These are phyloP conservation scores for Bodo saltans DNA, from an alignment of 78 protist species.

Conservation along the genomic window DNA sequence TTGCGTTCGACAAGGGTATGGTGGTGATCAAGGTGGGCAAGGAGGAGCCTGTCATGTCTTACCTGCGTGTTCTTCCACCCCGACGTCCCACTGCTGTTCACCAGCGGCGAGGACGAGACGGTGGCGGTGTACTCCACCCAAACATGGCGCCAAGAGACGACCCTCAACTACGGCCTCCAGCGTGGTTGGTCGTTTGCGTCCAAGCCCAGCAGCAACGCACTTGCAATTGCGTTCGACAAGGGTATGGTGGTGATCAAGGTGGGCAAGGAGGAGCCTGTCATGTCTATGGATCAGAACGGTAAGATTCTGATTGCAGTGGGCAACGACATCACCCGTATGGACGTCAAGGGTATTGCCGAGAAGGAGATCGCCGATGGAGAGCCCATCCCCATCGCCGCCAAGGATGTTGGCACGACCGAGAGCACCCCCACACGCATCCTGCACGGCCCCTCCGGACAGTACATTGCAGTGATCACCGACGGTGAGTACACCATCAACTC, in stretches of 20 bases:
- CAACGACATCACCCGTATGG: conserved; percentile 18
- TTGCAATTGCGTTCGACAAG: conserved; percentile 81
- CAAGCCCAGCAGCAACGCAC: conserved; percentile 55
- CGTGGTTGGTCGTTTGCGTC: conserved; percentile 86
- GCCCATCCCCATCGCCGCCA: conserved; percentile 47
- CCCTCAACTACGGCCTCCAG: conserved; percentile 85
- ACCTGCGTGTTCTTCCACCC: conserved; percentile 89
- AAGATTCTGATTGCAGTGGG: conserved; percentile 58
- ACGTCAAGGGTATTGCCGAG: neutral
- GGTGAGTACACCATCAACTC: conserved; percentile 95
- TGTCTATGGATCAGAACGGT: conserved; percentile 86
- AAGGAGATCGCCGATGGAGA: conserved; percentile 74
- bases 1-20: conserved; percentile 91
- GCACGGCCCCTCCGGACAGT: conserved; percentile 89
- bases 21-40: conserved; percentile 88
- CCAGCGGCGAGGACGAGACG: conserved; percentile 86
- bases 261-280: conserved; percentile 92
- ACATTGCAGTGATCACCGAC: conserved; percentile 90
- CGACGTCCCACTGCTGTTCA: conserved; percentile 89
- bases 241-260: conserved; percentile 87
- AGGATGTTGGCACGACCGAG: conserved; percentile 91
- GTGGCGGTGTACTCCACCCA: neutral
- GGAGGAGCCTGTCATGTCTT: conserved; percentile 87
- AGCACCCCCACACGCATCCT: conserved; percentile 64
- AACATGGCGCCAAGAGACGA: conserved; percentile 87